Evolutionary conservation across 75 land plant species (phyloP).

Genomic region (Cupressus sempervirens): DNA sequence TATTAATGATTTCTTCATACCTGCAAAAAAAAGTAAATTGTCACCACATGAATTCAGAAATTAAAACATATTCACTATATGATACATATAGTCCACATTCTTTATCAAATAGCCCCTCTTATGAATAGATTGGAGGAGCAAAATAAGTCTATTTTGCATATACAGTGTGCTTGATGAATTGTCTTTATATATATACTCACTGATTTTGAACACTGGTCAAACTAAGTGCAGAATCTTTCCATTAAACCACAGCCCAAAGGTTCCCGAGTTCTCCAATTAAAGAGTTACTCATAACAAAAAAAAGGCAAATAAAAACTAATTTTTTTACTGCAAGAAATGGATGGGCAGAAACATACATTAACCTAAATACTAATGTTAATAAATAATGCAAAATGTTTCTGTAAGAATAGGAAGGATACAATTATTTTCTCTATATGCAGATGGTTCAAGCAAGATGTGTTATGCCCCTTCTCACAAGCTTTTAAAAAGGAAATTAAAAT

Average conservation of each 20-base stretch:
- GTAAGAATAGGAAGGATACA: neutral
- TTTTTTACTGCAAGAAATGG: neutral
- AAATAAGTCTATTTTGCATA: neutral
- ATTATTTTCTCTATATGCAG: too few species aligned
- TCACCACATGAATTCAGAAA: neutral
- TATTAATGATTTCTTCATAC: constrained; percentile 77
- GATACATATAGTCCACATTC: neutral
- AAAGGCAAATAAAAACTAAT: too few species aligned
- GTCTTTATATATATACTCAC: neutral
- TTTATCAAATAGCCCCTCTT: neutral
- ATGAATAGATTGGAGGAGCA: neutral
- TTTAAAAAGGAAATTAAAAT: too few species aligned
- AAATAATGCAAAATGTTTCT: neutral
- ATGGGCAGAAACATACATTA: neutral
- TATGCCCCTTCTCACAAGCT: too few species aligned
- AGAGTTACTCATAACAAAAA: too few species aligned
- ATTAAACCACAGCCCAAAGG: neutral
- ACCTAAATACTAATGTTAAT: too few species aligned
- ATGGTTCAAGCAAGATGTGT: neutral
- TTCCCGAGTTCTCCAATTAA: neutral
- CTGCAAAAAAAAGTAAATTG: constrained; percentile 26
- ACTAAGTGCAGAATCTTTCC: neutral
- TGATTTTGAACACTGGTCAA: neutral
- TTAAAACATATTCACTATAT: neutral
- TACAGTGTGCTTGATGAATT: neutral